Base-by-base conservation (phyloP, 129 eudicot genomes). In the Pulicaria dysenterica region DNA sequence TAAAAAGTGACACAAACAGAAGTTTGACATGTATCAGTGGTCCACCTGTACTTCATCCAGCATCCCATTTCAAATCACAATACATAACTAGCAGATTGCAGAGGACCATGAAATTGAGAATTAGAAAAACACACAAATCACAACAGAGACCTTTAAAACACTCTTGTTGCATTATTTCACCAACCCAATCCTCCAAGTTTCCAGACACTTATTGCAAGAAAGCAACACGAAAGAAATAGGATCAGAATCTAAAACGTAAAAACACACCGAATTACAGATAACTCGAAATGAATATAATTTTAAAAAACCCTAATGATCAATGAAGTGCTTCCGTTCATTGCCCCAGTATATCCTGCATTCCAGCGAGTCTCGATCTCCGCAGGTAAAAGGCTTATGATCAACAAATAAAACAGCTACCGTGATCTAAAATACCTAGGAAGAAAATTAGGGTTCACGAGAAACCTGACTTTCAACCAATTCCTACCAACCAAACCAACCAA, bases 381-480 rank as follows among this genome's bases (percentile, higher is more conserved):
- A 69, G 10, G 38, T 55, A 11, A 13, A 72, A 10, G 5, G 5
- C 11, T 6, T 15, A 15, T 14, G 17, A 4, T 73, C 24, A 46
- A 54, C 47, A 8, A 7, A 10, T 3, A 64, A 36, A 31, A 54
- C 65, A 4, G 47, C 67, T 34, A 41, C 14, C 51, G 17, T 17
- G 50, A 74, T 65, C 72, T 64, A 73, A n/a, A 43, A 63, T n/a
- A 63, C 58, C 8, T 74, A 74, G 43, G 54, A 39, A 45, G n/a
- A 62, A 62, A 41, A 41, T 2, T 19, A 45, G 37, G 49, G 17
- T 71, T 57, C 64, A 56, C 16, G 10, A 63, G 12, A 74, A 4
- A 51, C 55, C 45, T 64, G 2, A 46, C 48, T 15, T 40, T 61
- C 47, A 34, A 47, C 64, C 69, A 72, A 63, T 14, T 59, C 37